A percentile compares a stretch with the other conserved stretches of the same genome.
Evolutionary conservation across 768 basidiomycete genomes (phyloP).

Genomic region (Psilocybe cubensis): DNA sequence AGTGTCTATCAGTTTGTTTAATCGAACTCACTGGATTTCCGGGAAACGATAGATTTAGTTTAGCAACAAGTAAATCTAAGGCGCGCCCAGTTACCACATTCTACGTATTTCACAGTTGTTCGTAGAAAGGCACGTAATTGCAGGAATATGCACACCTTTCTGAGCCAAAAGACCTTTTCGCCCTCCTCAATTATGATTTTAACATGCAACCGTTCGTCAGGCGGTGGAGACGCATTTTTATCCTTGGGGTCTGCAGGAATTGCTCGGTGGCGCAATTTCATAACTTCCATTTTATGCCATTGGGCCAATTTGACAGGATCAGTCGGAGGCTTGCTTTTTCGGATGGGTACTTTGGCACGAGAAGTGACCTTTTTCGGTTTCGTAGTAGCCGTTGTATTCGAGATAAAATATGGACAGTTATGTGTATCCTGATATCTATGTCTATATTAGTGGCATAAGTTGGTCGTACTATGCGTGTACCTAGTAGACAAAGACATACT

Average conservation of each 20-base stretch:
- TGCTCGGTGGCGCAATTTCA: constrained; percentile 79
- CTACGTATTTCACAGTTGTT: constrained; percentile 34
- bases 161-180: constrained; percentile 68
- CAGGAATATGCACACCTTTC: constrained; percentile 53
- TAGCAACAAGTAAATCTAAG: constrained; percentile 54
- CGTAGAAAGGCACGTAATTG: neutral
- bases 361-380: neutral
- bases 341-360: constrained; percentile 14
- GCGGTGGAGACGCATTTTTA: constrained; percentile 43
- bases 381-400: constrained; percentile 21
- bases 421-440: constrained; percentile 73
- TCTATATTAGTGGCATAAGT: constrained; percentile 38
- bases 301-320: constrained; percentile 60
- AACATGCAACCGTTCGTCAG: constrained; percentile 64
- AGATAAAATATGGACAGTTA: constrained; percentile 42
- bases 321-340: constrained; percentile 37
- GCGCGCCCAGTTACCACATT: constrained; percentile 60
- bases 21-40: constrained; percentile 33
- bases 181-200: constrained; percentile 39
- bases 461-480: constrained; percentile 8
- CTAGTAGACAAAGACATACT: constrained; percentile 40
- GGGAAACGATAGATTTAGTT: constrained; percentile 32
- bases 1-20: neutral
- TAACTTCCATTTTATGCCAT: constrained; percentile 60
- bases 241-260: constrained; percentile 64